phyloP scores from a whole-genome alignment of 306 rosid species.

The Potentilla sterilis region DNA sequence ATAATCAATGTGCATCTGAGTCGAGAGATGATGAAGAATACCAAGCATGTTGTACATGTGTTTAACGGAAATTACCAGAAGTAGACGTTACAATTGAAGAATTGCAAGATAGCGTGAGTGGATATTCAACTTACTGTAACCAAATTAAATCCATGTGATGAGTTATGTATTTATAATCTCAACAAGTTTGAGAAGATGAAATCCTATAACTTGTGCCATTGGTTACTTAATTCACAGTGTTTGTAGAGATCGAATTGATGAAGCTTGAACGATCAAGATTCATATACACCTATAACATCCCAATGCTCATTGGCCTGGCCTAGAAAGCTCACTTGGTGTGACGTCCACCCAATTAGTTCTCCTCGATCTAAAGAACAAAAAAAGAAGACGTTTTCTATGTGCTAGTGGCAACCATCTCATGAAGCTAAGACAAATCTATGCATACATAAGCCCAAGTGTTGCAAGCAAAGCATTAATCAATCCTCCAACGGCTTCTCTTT shows the following conservation, averaged over 20 bases:
- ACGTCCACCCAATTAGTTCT: background rate
- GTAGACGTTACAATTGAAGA: background rate
- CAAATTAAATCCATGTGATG: background rate
- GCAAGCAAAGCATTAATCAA: constrained; percentile 26
- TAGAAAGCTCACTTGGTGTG: constrained; percentile 7
- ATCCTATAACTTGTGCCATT: background rate
- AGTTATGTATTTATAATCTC: background rate
- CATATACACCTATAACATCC: background rate
- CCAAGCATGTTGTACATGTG: background rate
- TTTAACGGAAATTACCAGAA: background rate
- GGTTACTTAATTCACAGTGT: background rate
- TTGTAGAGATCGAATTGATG: background rate
- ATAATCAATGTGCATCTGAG: background rate
- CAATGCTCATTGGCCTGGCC: background rate
- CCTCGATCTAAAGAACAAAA: constrained; percentile 26
- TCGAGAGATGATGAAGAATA: background rate
- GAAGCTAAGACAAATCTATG: background rate
- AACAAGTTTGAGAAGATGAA: background rate
- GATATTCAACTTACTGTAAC: background rate
- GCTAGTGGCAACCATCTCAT: constrained; percentile 24
- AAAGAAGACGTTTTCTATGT: constrained; percentile 34
- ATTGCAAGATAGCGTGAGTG: background rate
- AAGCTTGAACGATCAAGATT: background rate
- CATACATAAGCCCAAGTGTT: constrained; percentile 35
- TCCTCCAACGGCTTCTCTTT: constrained; percentile 22